Evolutionary conservation across 306 rosid genomes (phyloP).

Genomic region (Pachyrhizus erosus): DNA sequence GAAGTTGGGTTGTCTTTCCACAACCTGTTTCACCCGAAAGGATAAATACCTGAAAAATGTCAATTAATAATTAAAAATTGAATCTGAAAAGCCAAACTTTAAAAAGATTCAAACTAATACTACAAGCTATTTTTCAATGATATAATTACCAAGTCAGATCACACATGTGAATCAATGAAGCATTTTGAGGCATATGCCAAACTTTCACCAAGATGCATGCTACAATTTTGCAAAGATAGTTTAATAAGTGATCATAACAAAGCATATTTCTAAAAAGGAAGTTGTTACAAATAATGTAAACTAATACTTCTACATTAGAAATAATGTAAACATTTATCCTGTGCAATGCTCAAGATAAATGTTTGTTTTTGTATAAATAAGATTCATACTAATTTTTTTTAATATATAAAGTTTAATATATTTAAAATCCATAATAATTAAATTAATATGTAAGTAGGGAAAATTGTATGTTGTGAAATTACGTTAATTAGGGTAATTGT

Average conservation of each 20-base stretch:
- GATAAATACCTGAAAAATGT: slow-evolving; percentile 67
- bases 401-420: neutral
- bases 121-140: slow-evolving; percentile 20
- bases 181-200: neutral
- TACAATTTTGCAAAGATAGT: neutral
- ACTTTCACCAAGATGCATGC: neutral
- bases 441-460: too few relatives aligned
- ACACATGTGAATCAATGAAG: neutral
- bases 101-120: slow-evolving; percentile 7
- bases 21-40: slow-evolving; percentile 98
- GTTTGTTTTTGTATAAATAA: neutral
- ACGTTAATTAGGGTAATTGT: too few relatives aligned
- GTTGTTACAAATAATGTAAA: neutral
- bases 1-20: slow-evolving; percentile 98
- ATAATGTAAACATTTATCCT: neutral
- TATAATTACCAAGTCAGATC: slow-evolving; percentile 23
- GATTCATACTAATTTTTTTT: neutral
- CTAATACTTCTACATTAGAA: neutral
- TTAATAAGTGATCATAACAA: neutral
- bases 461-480: too few relatives aligned
- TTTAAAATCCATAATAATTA: neutral
- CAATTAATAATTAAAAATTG: neutral
- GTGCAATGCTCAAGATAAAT: neutral
- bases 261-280: neutral
- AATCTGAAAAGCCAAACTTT: slow-evolving; percentile 18